phyloP scores from a whole-genome alignment of 1,284 basidiomycete genomes.

The Erythrobasidium hasegawianum region DNA sequence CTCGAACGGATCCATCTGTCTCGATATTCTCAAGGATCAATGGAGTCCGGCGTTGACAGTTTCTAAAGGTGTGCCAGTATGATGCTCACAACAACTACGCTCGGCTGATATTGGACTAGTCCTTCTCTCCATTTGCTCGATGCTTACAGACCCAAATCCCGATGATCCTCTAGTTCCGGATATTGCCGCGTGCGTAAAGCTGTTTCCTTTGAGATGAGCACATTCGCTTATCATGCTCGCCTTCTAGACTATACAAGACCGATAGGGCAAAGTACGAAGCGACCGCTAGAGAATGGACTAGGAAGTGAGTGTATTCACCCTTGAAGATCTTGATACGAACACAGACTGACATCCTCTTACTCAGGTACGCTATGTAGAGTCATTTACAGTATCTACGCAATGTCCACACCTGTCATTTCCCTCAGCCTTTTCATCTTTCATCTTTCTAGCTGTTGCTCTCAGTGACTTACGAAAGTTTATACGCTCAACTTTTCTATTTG shows the following conservation, averaged over 20 bases:
- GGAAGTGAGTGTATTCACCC: conserved; percentile 25
- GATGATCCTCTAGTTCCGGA: conserved; percentile 71
- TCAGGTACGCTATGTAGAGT: conserved; percentile 16
- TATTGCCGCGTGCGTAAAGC: conserved; percentile 57
- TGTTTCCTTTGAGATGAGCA: not conserved
- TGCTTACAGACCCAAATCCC: conserved; percentile 95
- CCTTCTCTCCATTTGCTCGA: conserved; percentile 76
- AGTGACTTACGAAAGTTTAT: too few species aligned
- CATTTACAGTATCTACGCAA: not conserved
- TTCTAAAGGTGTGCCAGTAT: conserved; percentile 61
- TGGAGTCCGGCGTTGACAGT: conserved; percentile 98
- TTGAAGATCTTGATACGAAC: not conserved
- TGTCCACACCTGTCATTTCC: not conserved
- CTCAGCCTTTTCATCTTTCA: not conserved
- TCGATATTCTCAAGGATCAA: conserved; percentile 58
- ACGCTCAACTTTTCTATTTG: too few species aligned
- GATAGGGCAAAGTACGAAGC: conserved; percentile 89
- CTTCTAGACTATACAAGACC: conserved; percentile 81
- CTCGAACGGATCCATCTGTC: conserved; percentile 94
- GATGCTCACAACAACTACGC: not conserved
- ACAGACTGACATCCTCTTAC: not conserved
- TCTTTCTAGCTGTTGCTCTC: not conserved
- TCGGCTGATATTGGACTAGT: conserved; percentile 4
- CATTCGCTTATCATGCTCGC: not conserved
- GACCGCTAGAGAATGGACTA: conserved; percentile 65